Evolutionary conservation across 495 filamentous ascomycete species (phyloP).

Genomic region (Penicillium arizonense): DNA sequence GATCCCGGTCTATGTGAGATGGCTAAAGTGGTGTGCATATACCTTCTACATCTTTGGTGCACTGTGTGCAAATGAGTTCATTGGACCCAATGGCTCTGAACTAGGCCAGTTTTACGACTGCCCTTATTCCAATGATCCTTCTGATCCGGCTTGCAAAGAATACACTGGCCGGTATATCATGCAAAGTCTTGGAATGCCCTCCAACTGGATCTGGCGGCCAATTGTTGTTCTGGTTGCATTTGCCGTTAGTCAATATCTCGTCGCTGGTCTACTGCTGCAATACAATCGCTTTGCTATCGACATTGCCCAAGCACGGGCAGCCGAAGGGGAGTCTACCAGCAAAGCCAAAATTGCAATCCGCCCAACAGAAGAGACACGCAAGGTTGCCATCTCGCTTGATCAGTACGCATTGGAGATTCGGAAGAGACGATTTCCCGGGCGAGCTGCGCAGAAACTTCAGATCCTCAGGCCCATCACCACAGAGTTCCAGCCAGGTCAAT

Average conservation of each 20-base stretch:
- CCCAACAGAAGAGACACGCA: constrained; percentile 50
- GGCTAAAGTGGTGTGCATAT: constrained; percentile 60
- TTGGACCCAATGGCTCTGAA: constrained; percentile 37
- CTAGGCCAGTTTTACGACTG: constrained; percentile 63
- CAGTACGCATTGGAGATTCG: constrained; percentile 60
- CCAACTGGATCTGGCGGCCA: constrained; percentile 60
- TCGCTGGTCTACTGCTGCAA: constrained; percentile 54
- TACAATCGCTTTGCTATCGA: constrained; percentile 60
- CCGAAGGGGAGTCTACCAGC: constrained; percentile 54
- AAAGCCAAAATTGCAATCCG: constrained; percentile 59
- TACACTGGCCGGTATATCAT: constrained; percentile 69
- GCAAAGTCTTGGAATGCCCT: constrained; percentile 60
- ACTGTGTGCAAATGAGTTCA: constrained; percentile 66
- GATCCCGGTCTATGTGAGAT: constrained; percentile 71
- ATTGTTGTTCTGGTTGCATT: constrained; percentile 60
- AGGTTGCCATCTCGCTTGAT: constrained; percentile 59
- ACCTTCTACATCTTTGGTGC: constrained; percentile 69
- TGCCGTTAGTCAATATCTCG: constrained; percentile 52
- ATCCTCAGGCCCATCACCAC: constrained; percentile 65
- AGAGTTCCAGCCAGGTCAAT: constrained; percentile 57
- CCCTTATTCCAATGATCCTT: constrained; percentile 52
- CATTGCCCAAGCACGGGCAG: constrained; percentile 53
- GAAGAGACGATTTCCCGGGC: constrained; percentile 49
- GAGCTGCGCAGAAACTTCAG: constrained; percentile 43
- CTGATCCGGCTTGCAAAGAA: constrained; percentile 59